These are phyloP conservation scores for Gnetum montanum DNA, from an alignment of 75 land plant species.

Conservation along the genomic window DNA sequence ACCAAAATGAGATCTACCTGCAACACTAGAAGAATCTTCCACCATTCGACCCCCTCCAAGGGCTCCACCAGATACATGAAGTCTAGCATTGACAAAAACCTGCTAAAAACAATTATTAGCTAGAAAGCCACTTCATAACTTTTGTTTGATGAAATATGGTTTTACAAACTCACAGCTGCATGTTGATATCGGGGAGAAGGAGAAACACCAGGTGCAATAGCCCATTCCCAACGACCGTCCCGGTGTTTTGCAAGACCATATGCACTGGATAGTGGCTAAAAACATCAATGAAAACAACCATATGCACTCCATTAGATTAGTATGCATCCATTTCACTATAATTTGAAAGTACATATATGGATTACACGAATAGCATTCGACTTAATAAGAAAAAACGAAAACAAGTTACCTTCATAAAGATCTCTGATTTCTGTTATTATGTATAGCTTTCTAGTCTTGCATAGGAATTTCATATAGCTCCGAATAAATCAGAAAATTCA, in stretches of 20 bases:
- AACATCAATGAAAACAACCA: conserved; percentile 11
- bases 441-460: too few relatives aligned
- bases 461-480: too few relatives aligned
- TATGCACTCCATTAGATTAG: too few relatives aligned
- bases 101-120: conserved; percentile 7
- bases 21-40: conserved; percentile 93
- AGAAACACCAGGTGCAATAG: conserved; percentile 96
- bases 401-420: too few relatives aligned
- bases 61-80: conserved; percentile 98
- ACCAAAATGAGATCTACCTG: conserved; percentile 39
- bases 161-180: conserved; percentile 65
- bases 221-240: conserved; percentile 99
- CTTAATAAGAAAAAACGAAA: too few relatives aligned
- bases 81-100: conserved; percentile 97
- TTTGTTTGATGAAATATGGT: background rate
- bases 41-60: conserved; percentile 99
- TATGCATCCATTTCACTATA: too few relatives aligned
- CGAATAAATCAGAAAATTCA: too few relatives aligned
- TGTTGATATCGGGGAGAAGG: conserved; percentile 99
- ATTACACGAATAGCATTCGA: too few relatives aligned
- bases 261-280: conserved; percentile 88
- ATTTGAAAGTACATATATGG: too few relatives aligned
- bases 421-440: too few relatives aligned
- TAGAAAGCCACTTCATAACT: background rate
- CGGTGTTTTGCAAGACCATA: conserved; percentile 99